Evolutionary conservation across 129 eudicot species (phyloP).

Genomic region (Heracleum sosnowskyi): DNA sequence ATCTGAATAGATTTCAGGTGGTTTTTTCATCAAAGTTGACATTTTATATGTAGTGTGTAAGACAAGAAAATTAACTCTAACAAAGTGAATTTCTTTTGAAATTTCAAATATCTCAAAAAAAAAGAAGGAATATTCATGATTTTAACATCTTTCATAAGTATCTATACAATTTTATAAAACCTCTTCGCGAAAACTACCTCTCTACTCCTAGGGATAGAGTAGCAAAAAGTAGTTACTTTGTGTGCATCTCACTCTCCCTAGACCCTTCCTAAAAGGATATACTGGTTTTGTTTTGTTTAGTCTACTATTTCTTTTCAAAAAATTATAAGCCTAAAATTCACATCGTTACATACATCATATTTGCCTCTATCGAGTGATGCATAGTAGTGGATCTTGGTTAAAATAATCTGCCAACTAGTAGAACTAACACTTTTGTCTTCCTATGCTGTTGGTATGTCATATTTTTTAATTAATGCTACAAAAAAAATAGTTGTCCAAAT

Average conservation of each 20-base stretch:
- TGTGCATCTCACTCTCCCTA: neutral
- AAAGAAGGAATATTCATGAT: neutral
- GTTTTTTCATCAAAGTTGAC: neutral
- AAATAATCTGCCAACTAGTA: neutral
- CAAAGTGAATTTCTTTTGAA: neutral
- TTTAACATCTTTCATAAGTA: neutral
- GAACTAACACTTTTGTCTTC: neutral
- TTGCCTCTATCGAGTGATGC: neutral
- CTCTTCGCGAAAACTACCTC: neutral
- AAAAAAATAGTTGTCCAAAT: neutral
- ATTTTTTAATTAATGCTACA: neutral
- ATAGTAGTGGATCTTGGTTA: neutral
- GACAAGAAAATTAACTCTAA: neutral
- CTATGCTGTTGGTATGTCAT: neutral
- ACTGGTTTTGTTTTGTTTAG: neutral
- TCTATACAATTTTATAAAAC: neutral
- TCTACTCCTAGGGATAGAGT: neutral
- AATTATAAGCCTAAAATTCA: neutral
- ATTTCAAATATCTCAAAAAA: neutral
- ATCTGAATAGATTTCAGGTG: neutral
- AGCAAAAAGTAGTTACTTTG: neutral
- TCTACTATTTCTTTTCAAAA: too few species aligned
- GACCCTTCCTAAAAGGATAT: neutral
- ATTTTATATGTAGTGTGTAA: neutral
- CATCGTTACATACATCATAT: neutral